Conservation (phyloP, 371 early-diverging fungal species). For the Coemansia sp. region DNA sequence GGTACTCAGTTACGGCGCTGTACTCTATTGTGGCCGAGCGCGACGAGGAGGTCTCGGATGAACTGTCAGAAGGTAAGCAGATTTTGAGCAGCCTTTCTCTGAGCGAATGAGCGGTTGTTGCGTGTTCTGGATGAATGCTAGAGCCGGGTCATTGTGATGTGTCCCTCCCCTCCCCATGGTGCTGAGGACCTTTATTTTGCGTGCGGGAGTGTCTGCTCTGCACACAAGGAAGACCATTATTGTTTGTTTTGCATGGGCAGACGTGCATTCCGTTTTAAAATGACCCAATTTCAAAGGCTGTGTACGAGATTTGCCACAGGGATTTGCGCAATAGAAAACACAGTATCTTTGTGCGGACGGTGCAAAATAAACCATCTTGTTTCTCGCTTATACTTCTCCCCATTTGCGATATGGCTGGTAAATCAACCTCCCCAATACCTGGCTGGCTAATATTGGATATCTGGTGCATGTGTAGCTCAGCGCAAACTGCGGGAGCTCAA, state of each 20-base stretch:
- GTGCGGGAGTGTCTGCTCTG: neutral
- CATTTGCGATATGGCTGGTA: too few species aligned
- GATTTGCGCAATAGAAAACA: neutral
- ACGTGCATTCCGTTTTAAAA: neutral
- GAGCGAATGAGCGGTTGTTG: neutral
- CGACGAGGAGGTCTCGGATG: constrained; percentile 91
- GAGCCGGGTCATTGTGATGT: neutral
- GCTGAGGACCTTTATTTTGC: neutral
- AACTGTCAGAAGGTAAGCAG: constrained; percentile 72
- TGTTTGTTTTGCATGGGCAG: neutral
- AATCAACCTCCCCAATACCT: neutral
- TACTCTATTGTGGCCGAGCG: constrained; percentile 94
- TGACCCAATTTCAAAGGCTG: neutral
- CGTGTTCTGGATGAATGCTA: neutral
- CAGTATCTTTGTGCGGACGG: too few species aligned
- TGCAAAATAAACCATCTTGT: too few species aligned
- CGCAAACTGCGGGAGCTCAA: constrained; percentile 83
- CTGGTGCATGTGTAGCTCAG: constrained; percentile 60
- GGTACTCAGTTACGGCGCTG: constrained; percentile 84
- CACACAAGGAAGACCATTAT: neutral
- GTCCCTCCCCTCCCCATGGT: neutral
- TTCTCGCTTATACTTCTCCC: too few species aligned
- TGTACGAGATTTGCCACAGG: neutral
- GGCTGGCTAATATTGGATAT: neutral
- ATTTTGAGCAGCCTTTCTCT: neutral